Evolutionary conservation across 257 asterid genomes (phyloP).

Genomic region (Plectranthus barbatus): DNA sequence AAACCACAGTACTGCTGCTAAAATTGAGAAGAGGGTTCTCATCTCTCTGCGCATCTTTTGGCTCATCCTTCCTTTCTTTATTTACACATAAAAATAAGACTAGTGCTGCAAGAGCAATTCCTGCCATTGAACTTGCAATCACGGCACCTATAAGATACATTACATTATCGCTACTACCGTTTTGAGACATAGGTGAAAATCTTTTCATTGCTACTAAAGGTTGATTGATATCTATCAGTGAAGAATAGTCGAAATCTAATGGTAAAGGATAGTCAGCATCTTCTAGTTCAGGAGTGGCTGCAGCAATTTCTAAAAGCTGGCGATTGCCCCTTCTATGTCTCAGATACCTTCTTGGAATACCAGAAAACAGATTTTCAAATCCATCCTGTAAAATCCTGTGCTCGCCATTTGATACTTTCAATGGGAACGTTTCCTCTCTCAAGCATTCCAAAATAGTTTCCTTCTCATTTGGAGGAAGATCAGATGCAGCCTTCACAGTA

Average conservation of each 20-base stretch:
- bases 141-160: conserved; percentile 28
- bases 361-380: conserved; percentile 26
- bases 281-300: conserved; percentile 15
- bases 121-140: conserved; percentile 38
- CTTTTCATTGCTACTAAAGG: conserved; percentile 17
- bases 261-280: conserved; percentile 12
- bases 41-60: conserved; percentile 41
- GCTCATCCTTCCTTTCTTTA: conserved; percentile 27
- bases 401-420: conserved; percentile 3
- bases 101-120: conserved; percentile 36
- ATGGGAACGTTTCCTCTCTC: conserved; percentile 15
- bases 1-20: conserved; percentile 29
- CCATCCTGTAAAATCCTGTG: conserved; percentile 10
- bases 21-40: conserved; percentile 66
- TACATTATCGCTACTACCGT: background rate
- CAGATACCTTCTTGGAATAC: conserved; percentile 60
- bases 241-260: conserved; percentile 10
- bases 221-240: conserved; percentile 1
- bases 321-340: conserved; percentile 12
- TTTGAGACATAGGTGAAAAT: conserved; percentile 13
- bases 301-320: background rate
- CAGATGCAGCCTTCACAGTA: conserved; percentile 25
- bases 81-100: conserved; percentile 31
- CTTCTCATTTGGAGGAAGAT: conserved; percentile 31
- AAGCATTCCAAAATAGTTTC: conserved; percentile 34